phyloP scores from a whole-genome alignment of 2,329 filamentous ascomycete species.

The Bipolaris sorokiniana region DNA sequence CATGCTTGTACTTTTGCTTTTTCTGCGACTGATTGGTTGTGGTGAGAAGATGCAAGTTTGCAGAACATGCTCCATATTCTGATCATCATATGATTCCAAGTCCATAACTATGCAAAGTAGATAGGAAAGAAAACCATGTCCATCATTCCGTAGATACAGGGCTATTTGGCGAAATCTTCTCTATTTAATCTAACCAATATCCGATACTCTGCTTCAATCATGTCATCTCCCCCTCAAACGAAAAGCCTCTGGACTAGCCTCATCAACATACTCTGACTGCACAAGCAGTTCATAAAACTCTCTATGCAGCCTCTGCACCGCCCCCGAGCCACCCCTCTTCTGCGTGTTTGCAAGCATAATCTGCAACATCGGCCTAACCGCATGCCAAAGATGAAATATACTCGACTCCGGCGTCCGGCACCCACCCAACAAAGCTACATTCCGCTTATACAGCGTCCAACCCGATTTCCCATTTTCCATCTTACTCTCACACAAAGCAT shows the following conservation, averaged over 20 bases:
- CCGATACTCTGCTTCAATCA: background rate
- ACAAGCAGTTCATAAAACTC: background rate
- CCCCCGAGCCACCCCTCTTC: background rate
- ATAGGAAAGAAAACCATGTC: too few relatives aligned
- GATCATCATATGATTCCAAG: too few relatives aligned
- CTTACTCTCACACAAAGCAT: background rate
- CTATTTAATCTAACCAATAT: too few relatives aligned
- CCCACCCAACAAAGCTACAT: background rate
- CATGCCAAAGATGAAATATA: background rate
- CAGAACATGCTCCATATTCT: too few relatives aligned
- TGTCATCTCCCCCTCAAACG: background rate
- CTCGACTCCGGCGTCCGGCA: background rate
- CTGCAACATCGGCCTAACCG: background rate
- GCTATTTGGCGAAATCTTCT: too few relatives aligned
- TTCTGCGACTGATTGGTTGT: too few relatives aligned
- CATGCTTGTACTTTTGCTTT: too few relatives aligned
- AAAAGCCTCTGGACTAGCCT: background rate
- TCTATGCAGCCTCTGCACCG: background rate
- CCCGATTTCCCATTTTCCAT: background rate
- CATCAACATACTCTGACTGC: background rate
- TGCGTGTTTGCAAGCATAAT: background rate
- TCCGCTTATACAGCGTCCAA: conserved; percentile 3
- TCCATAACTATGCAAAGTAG: too few relatives aligned
- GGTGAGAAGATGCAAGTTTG: too few relatives aligned
- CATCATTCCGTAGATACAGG: too few relatives aligned